Evolutionary conservation across 768 basidiomycete species (phyloP).

Genomic region (Pleurotus citrinopileatus): DNA sequence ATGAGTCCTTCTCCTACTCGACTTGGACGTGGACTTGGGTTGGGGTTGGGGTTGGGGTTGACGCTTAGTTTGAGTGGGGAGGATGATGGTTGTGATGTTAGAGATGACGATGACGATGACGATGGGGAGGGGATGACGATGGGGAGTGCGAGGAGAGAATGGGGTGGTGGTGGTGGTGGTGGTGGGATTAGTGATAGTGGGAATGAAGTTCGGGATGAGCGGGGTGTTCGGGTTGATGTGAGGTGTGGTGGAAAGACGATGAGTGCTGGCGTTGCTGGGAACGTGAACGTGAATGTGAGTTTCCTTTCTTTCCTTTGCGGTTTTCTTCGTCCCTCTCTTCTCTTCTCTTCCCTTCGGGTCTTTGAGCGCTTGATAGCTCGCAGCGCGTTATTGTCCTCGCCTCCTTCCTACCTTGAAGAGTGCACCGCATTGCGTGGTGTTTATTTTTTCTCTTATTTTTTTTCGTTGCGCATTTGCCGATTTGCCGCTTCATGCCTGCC

Average conservation of each 20-base stretch:
- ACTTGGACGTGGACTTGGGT: slow-evolving; percentile 17
- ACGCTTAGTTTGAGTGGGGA: slow-evolving; percentile 9
- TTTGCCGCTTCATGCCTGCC: too few species aligned
- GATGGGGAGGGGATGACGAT: slow-evolving; percentile 3
- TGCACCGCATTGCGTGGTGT: too few species aligned
- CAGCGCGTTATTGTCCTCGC: too few species aligned
- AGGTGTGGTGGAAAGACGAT: slow-evolving; percentile 22
- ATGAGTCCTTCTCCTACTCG: slow-evolving; percentile 14
- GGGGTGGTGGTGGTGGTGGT: slow-evolving; percentile 5
- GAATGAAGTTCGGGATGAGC: slow-evolving; percentile 28
- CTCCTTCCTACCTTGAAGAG: too few species aligned
- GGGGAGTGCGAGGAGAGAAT: slow-evolving; percentile 7
- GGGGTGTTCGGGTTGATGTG: slow-evolving; percentile 13
- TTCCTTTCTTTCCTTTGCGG: neutral
- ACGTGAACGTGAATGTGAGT: too few species aligned
- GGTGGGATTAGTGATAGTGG: slow-evolving; percentile 11
- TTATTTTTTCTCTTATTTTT: too few species aligned
- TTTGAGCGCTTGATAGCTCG: too few species aligned
- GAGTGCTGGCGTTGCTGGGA: slow-evolving; percentile 13
- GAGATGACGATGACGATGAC: slow-evolving; percentile 1
- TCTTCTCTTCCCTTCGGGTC: neutral
- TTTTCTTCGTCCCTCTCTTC: neutral
- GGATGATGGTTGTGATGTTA: neutral
- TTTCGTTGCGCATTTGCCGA: too few species aligned
- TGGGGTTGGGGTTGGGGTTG: too few species aligned